phyloP scores from a whole-genome alignment of 768 basidiomycete species.

The Mycena leptocephala region DNA sequence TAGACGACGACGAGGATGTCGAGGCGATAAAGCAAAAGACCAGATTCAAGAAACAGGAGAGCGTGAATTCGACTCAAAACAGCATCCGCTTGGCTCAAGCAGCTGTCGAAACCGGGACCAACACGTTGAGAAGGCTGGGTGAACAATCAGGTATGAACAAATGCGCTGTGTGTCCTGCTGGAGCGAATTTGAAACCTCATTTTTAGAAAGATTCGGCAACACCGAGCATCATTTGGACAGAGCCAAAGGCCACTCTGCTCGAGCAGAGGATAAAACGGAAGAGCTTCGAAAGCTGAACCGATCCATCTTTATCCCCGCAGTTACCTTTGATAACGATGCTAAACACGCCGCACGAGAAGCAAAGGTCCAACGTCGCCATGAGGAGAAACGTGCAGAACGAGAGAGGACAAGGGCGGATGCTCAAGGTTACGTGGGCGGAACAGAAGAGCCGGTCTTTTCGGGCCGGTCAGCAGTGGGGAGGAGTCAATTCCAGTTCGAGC shows the following conservation, averaged over 20 bases:
- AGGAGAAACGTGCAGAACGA: constrained; percentile 87
- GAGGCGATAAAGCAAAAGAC: constrained; percentile 97
- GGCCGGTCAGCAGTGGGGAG: constrained; percentile 70
- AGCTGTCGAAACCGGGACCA: constrained; percentile 95
- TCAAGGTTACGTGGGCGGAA: constrained; percentile 70
- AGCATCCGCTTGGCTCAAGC: constrained; percentile 95
- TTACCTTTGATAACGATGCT: constrained; percentile 93
- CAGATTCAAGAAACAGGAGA: constrained; percentile 92
- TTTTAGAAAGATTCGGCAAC: constrained; percentile 87
- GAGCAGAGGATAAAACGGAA: constrained; percentile 94
- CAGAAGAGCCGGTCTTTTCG: constrained; percentile 57
- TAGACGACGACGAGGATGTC: constrained; percentile 89
- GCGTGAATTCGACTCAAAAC: constrained; percentile 90
- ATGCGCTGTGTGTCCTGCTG: too few relatives aligned
- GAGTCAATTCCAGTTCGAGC: constrained; percentile 93
- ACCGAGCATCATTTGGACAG: constrained; percentile 97
- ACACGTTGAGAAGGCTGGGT: constrained; percentile 87
- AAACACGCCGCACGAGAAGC: constrained; percentile 92
- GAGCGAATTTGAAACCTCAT: constrained; percentile 18
- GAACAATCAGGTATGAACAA: constrained; percentile 90
- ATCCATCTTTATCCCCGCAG: constrained; percentile 94
- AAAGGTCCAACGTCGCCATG: constrained; percentile 88
- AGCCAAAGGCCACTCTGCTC: constrained; percentile 87
- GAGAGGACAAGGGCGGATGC: constrained; percentile 92
- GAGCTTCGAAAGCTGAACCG: constrained; percentile 96